Evolutionary conservation across 352 stramenopile genomes (phyloP).

Genomic region (Phytophthora nicotianae): DNA sequence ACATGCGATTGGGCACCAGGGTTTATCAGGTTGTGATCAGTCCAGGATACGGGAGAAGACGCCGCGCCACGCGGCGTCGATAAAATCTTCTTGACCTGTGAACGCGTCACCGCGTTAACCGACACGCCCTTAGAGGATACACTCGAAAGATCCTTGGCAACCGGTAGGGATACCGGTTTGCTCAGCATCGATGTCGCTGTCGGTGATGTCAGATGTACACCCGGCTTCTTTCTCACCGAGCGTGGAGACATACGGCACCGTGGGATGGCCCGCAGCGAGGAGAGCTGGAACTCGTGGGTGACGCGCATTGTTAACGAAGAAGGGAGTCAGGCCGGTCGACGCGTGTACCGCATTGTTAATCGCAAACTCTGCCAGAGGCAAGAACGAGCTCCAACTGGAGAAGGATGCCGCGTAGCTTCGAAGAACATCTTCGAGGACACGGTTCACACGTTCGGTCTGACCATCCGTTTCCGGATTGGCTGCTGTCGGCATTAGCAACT

Average conservation of each 20-base stretch:
- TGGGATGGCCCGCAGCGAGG: background rate
- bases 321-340: background rate
- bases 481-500: background rate
- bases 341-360: background rate
- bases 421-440: background rate
- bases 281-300: background rate
- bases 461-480: background rate
- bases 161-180: too few relatives aligned
- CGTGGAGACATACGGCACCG: background rate
- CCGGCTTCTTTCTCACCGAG: background rate
- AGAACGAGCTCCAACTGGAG: background rate
- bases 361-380: background rate
- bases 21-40: background rate
- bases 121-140: too few relatives aligned
- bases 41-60: background rate
- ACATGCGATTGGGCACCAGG: too few relatives aligned
- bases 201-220: too few relatives aligned
- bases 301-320: background rate
- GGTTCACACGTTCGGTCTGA: background rate
- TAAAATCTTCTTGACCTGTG: background rate
- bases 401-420: background rate
- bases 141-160: background rate
- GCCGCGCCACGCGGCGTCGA: too few relatives aligned
- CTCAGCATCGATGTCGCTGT: too few relatives aligned
- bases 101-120: background rate